Evolutionary conservation across 176 grass and related monocot genomes (phyloP).

Genomic region (Miscanthus lutarioriparius): DNA sequence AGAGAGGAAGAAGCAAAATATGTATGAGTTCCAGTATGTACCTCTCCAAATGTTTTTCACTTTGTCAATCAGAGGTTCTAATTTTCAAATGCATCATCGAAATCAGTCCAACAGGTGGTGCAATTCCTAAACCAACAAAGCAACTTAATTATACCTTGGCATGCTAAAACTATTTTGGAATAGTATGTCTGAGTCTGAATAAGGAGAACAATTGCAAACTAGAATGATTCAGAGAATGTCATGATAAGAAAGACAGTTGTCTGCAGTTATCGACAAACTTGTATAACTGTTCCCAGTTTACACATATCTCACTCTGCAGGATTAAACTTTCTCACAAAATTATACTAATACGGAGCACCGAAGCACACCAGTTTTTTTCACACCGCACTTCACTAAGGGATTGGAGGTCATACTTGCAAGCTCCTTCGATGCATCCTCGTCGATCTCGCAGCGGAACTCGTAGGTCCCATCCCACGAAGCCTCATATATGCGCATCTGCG

Average conservation of each 20-base stretch:
- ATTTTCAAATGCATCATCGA: background rate
- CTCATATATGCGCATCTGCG: conserved; percentile 76
- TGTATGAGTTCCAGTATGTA: conserved; percentile 13
- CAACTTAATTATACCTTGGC: background rate
- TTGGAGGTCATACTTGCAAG: conserved; percentile 63
- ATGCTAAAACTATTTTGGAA: background rate
- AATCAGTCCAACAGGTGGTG: background rate
- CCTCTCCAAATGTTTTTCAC: conserved; percentile 1
- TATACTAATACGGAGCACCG: background rate
- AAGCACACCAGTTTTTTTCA: background rate
- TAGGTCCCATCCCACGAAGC: conserved; percentile 68
- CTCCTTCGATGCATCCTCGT: conserved; percentile 47
- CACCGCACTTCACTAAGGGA: background rate
- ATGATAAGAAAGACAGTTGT: background rate
- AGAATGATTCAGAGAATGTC: background rate
- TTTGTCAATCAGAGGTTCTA: background rate
- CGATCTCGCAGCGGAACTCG: conserved; percentile 73
- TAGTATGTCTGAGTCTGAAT: background rate
- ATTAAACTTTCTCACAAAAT: background rate
- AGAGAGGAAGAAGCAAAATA: conserved; percentile 19
- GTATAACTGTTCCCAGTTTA: background rate
- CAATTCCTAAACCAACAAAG: background rate
- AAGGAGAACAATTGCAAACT: background rate
- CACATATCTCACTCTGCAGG: conserved; percentile 1
- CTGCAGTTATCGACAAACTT: background rate